Percentiles rank a stretch among this genome's conserved stretches.
These are phyloP conservation scores for Excoecaria agallocha DNA, from an alignment of 345 rosid species.

Conservation along the genomic window DNA sequence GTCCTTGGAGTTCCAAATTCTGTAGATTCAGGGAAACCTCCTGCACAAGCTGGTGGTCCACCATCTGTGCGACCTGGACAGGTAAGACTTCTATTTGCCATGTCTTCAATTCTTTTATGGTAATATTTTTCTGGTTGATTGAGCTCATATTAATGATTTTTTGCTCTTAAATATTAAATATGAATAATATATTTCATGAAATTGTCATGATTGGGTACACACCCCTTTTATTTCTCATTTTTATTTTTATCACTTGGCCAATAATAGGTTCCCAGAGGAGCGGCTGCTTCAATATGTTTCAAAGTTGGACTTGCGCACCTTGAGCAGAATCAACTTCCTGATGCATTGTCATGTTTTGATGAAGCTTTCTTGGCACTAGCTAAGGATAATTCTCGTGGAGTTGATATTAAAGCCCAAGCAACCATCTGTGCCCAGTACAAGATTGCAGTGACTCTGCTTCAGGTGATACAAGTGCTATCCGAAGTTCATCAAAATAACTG, in stretches of 20 bases:
- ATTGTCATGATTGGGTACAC: neutral
- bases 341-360: conserved; percentile 92
- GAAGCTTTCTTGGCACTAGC: conserved; percentile 97
- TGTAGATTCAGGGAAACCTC: conserved; percentile 62
- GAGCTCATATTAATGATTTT: neutral
- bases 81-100: conserved; percentile 37
- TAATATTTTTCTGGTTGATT: neutral
- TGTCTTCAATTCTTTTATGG: neutral
- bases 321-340: conserved; percentile 96
- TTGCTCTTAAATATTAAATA: neutral
- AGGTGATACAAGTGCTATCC: conserved; percentile 40
- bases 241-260: neutral
- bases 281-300: conserved; percentile 86
- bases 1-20: conserved; percentile 73
- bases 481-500: conserved; percentile 1
- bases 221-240: neutral
- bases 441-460: conserved; percentile 86
- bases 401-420: conserved; percentile 93
- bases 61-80: conserved; percentile 94
- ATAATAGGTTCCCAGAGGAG: conserved; percentile 89
- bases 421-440: conserved; percentile 98
- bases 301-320: conserved; percentile 95
- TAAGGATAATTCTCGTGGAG: conserved; percentile 95
- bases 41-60: conserved; percentile 46
- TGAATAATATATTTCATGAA: neutral